These are phyloP conservation scores for Tuber aestivum DNA, from an alignment of 495 filamentous ascomycete genomes.

Conservation along the genomic window DNA sequence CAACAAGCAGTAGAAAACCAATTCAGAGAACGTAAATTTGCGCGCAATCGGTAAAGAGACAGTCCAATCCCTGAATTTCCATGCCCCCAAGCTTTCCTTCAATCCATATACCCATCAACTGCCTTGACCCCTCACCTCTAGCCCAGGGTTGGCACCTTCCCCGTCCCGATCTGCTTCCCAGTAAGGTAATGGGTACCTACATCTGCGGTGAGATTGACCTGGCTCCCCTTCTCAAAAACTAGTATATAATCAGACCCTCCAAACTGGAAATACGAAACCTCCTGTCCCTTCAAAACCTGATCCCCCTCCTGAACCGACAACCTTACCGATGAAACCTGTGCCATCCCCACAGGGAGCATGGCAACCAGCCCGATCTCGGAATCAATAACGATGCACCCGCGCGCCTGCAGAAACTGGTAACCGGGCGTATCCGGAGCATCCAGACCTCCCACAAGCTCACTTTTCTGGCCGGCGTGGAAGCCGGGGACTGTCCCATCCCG, in stretches of 20 bases:
- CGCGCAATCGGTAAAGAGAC: not conserved
- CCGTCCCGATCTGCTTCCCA: slow-evolving; percentile 22
- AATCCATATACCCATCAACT: not conserved
- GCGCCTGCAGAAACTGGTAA: slow-evolving; percentile 45
- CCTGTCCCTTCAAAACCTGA: slow-evolving; percentile 43
- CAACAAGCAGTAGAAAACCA: not conserved
- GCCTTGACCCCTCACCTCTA: not conserved
- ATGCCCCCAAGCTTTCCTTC: not conserved
- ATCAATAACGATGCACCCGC: slow-evolving; percentile 44
- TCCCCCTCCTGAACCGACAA: slow-evolving; percentile 41
- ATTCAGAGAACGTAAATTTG: not conserved
- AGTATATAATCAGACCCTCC: slow-evolving; percentile 47
- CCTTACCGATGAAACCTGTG: slow-evolving; percentile 45
- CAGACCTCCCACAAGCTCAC: slow-evolving; percentile 7
- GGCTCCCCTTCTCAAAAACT: slow-evolving; percentile 40
- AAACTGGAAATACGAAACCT: slow-evolving; percentile 48
- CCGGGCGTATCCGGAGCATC: slow-evolving; percentile 42
- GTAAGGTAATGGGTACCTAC: slow-evolving; percentile 17
- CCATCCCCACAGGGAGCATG: slow-evolving; percentile 47
- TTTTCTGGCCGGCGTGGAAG: not conserved
- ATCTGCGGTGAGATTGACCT: slow-evolving; percentile 17
- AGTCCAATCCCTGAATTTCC: not conserved
- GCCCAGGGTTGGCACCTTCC: slow-evolving; percentile 6
- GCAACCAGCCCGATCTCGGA: slow-evolving; percentile 42
- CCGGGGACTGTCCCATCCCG: slow-evolving; percentile 5